A percentile compares a stretch with the other conserved stretches of the same genome.
phyloP scores from a whole-genome alignment of 768 basidiomycete genomes.

The Pleurotus sapidus region DNA sequence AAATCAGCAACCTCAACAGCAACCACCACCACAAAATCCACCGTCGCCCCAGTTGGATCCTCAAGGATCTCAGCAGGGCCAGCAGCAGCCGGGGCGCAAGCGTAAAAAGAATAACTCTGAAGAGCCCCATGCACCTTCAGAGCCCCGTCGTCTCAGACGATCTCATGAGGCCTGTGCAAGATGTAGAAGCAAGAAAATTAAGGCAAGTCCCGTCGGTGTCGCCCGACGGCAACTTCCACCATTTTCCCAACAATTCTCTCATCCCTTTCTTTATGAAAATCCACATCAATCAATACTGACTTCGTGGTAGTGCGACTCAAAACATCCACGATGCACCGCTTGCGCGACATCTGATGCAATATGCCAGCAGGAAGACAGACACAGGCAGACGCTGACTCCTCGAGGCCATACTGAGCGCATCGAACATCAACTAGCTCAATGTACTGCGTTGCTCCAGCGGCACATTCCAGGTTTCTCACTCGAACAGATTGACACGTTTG shows the following conservation, averaged over 20 bases:
- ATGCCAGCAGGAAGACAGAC: conserved; percentile 87
- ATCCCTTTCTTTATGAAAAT: conserved; percentile 37
- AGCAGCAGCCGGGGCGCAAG: conserved; percentile 44
- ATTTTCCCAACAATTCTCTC: conserved; percentile 9
- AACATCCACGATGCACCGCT: conserved; percentile 83
- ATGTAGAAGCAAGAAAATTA: conserved; percentile 96
- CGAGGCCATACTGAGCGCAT: conserved; percentile 81
- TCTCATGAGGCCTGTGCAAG: conserved; percentile 92
- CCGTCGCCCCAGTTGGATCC: conserved; percentile 18
- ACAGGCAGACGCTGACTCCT: conserved; percentile 82
- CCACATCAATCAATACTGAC: conserved; percentile 23
- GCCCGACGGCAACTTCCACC: conserved; percentile 85
- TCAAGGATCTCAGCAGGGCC: conserved; percentile 13
- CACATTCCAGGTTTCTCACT: conserved; percentile 67
- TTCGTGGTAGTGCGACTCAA: conserved; percentile 76
- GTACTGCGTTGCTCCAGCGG: conserved; percentile 75
- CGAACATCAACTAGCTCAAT: conserved; percentile 78
- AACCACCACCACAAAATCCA: conserved; percentile 20
- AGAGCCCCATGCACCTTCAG: conserved; percentile 54
- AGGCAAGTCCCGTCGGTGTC: conserved; percentile 72
- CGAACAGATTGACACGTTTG: conserved; percentile 61
- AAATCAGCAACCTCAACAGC: conserved; percentile 22
- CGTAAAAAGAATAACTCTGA: conserved; percentile 56
- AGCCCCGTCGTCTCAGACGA: conserved; percentile 78
- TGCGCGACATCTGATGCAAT: conserved; percentile 76